phyloP scores from a whole-genome alignment of 352 stramenopile species.

The Pythium vanterpoolii region DNA sequence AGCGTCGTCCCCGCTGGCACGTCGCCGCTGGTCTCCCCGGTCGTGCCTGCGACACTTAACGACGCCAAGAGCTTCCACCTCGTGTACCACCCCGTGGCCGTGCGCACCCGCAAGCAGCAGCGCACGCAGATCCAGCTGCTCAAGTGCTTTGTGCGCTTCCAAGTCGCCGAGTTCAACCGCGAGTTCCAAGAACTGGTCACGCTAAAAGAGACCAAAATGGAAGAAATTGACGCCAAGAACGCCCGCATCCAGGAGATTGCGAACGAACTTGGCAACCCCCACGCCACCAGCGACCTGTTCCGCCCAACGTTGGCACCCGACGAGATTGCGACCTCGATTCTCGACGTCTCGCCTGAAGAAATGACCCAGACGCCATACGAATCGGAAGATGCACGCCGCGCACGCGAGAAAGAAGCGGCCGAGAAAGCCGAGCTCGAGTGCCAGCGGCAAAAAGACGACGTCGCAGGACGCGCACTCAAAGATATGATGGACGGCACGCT shows the following conservation, averaged over 20 bases:
- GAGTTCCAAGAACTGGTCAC: slow-evolving; percentile 74
- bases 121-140: slow-evolving; percentile 87
- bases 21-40: slow-evolving; percentile 6
- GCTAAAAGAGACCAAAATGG: slow-evolving; percentile 80
- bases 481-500: slow-evolving; percentile 96
- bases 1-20: background rate
- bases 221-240: slow-evolving; percentile 89
- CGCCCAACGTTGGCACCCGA: slow-evolving; percentile 45
- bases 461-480: slow-evolving; percentile 64
- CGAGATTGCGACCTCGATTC: slow-evolving; percentile 64
- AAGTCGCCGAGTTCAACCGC: slow-evolving; percentile 80
- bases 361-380: slow-evolving; percentile 88
- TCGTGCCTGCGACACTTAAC: slow-evolving; percentile 19
- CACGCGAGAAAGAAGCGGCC: slow-evolving; percentile 39
- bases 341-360: slow-evolving; percentile 67
- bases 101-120: slow-evolving; percentile 81
- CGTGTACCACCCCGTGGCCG: slow-evolving; percentile 84
- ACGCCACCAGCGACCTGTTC: slow-evolving; percentile 36
- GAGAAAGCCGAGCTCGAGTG: slow-evolving; percentile 34
- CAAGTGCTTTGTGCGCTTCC: slow-evolving; percentile 55
- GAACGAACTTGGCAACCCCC: slow-evolving; percentile 41
- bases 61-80: slow-evolving; percentile 57
- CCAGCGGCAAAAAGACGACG: slow-evolving; percentile 79
- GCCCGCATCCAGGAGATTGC: slow-evolving; percentile 87
- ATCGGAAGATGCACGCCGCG: slow-evolving; percentile 54